These are phyloP conservation scores for Blepharisma undulans DNA, from an alignment of 169 alveolate species.

Conservation along the genomic window DNA sequence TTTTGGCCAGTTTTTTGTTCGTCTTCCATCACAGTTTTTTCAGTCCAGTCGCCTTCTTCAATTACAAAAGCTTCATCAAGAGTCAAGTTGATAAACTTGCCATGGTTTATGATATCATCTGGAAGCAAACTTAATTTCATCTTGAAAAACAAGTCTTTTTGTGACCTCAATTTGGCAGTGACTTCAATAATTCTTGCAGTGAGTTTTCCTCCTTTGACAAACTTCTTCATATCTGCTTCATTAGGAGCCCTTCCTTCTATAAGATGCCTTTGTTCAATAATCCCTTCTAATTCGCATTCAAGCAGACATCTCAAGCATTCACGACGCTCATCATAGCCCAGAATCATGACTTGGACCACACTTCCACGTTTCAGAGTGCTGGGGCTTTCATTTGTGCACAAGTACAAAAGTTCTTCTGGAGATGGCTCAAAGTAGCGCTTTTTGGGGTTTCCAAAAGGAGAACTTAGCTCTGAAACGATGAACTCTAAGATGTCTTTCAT, in stretches of 20 bases:
- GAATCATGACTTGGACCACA: slow-evolving; percentile 40
- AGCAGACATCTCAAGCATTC: slow-evolving; percentile 9
- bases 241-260: not conserved
- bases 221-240: not conserved
- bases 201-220: slow-evolving; percentile 21
- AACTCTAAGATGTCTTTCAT: slow-evolving; percentile 49
- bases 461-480: slow-evolving; percentile 58
- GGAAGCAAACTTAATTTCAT: slow-evolving; percentile 52
- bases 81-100: slow-evolving; percentile 37
- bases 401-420: slow-evolving; percentile 62
- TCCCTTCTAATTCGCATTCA: slow-evolving; percentile 20
- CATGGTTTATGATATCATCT: slow-evolving; percentile 53
- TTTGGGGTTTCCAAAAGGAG: slow-evolving; percentile 61
- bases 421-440: slow-evolving; percentile 42
- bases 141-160: not conserved
- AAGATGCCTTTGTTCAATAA: not conserved
- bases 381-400: slow-evolving; percentile 71
- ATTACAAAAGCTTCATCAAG: slow-evolving; percentile 44
- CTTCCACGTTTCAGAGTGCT: slow-evolving; percentile 65
- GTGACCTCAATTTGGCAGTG: slow-evolving; percentile 3
- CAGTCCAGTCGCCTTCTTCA: slow-evolving; percentile 58
- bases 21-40: slow-evolving; percentile 54
- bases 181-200: slow-evolving; percentile 54
- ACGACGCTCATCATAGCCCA: not conserved
- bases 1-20: slow-evolving; percentile 46